phyloP scores from a whole-genome alignment of 1,284 basidiomycete genomes.

The Apiotrichum mycotoxinovorans region DNA sequence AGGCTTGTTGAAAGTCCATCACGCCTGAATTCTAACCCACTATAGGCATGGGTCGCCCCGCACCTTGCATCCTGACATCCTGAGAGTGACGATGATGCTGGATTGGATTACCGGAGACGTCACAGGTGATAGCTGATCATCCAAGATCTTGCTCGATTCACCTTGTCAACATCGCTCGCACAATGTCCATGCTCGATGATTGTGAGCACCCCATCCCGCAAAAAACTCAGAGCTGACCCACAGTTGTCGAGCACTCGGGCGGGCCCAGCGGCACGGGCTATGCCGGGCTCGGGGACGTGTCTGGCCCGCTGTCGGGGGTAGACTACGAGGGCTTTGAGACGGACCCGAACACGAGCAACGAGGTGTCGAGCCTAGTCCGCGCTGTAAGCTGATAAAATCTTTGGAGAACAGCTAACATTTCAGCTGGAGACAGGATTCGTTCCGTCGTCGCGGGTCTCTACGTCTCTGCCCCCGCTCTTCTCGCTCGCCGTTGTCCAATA shows the following conservation, averaged over 20 bases:
- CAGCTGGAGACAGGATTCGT: slow-evolving; percentile 52
- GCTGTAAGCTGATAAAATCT: slow-evolving; percentile 26
- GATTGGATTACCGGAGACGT: too few species aligned
- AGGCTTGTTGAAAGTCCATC: too few species aligned
- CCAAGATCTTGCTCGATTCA: too few species aligned
- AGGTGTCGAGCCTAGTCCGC: slow-evolving; percentile 29
- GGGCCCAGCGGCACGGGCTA: slow-evolving; percentile 50
- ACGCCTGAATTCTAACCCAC: too few species aligned
- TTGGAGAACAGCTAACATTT: slow-evolving; percentile 8
- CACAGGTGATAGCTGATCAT: too few species aligned
- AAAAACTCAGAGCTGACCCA: neutral
- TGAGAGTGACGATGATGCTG: too few species aligned
- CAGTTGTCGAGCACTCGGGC: slow-evolving; percentile 78
- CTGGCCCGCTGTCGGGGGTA: slow-evolving; percentile 56
- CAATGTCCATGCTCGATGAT: slow-evolving; percentile 71
- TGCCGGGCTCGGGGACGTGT: neutral
- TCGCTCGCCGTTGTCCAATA: slow-evolving; percentile 83
- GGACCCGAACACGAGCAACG: slow-evolving; percentile 45
- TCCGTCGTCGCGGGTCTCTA: slow-evolving; percentile 36
- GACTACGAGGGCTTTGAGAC: slow-evolving; percentile 84
- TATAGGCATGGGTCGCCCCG: too few species aligned
- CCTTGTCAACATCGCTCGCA: neutral
- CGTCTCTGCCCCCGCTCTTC: slow-evolving; percentile 63
- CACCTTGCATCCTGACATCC: too few species aligned
- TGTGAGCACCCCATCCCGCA: slow-evolving; percentile 59